Base-by-base conservation (phyloP, 768 basidiomycete genomes). In the Pulveroboletus sp. region DNA sequence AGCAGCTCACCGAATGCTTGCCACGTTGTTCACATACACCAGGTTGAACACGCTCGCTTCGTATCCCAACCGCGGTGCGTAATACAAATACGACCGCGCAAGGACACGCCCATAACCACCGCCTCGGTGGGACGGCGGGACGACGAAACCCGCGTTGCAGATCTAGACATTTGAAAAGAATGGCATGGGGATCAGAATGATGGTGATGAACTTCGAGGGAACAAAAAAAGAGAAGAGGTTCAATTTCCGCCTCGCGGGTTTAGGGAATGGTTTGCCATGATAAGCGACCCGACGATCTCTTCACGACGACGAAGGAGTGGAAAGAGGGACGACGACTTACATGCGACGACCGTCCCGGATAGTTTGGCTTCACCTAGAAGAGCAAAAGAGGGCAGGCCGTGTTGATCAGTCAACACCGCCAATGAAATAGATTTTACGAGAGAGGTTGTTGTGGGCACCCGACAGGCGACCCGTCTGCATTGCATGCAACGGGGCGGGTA, bases 131-230 rank as follows among this genome's bases (percentile, higher is more conserved):
- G 60, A 59, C 6, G 78, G 74, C 18, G 85, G 80, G 7, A 93
- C 83, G 32, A 95, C 73, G 69, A 96, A 96, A 3, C 93, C 93
- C 5, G 80, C 92, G 59, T 95, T 96, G 70, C 90, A 92, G 52
- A 88, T 87, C 85, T 90, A 32, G 35, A 43, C 18, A 44, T 32
- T 30, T 43, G 21, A 41, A 31, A 39, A 39, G 40, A 43, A 24
- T 7, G 15, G 17, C 1, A 3, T 17, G 8, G 5, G 33, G 8
- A 35, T 37, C 28, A 35, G 33, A 45, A 45, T 44, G 43, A 45
- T 44, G 30, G 10, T 2, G 39, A 15, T 15, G 30, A 12, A 12
- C 39, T 28, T 7, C 14, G 30, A 49, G 18, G 9, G 17, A 28
- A 8, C 36, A 37, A 37, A 3, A 17, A 45, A 1, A 21, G 15